Evolutionary conservation across 2,329 filamentous ascomycete genomes (phyloP), one percentile per base, ranked within the genome.

Genomic region (Exophiala mesophila): DNA sequence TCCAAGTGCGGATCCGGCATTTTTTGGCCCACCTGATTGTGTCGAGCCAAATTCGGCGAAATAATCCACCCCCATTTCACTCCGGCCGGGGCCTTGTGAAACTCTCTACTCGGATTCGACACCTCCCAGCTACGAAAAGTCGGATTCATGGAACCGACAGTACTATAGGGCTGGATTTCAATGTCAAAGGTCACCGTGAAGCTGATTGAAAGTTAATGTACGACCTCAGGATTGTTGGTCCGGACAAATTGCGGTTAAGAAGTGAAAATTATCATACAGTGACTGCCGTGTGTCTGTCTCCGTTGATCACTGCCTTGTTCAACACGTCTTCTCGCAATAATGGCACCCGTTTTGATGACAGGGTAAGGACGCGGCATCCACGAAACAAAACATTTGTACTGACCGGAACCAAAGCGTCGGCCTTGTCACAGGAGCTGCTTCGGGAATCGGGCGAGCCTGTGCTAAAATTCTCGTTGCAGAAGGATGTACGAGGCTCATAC

Each of bases 401-500:
- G 19, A 41, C 31, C 36, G 20, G 13, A 32, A 23, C 30, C 24
- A 39, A 5, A 45, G 41, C 5, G 40, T 51, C 21, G 50, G 32
- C 23, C 39, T 53, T 9, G 30, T 53, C 18, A 53, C 50, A 4
- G 50, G 47, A 18, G 48, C 45, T 15, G 50, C 41, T 3, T 51
- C 50, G 7, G 50, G 50, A 10, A 53, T 53, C 16, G 50, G 50
- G 13, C 39, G 42, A 29, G 48, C 47, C 5, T 47, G 42, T 36
- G 45, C 50, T 2, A 21, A 45, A 8, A 41, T 42, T 12, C 36
- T 53, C 12, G 48, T 47, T 9, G 30, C 34, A 3, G 50, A 53
- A 37, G 50, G 50, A 21, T 44, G 45, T 9, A 49, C 50, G 15
- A 35, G 48, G 5, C 36, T 53, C 23, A 40, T 49, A 3, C 36